phyloP scores from a whole-genome alignment of 2,329 filamentous ascomycete genomes.

The Albophoma yamanashiensis region DNA sequence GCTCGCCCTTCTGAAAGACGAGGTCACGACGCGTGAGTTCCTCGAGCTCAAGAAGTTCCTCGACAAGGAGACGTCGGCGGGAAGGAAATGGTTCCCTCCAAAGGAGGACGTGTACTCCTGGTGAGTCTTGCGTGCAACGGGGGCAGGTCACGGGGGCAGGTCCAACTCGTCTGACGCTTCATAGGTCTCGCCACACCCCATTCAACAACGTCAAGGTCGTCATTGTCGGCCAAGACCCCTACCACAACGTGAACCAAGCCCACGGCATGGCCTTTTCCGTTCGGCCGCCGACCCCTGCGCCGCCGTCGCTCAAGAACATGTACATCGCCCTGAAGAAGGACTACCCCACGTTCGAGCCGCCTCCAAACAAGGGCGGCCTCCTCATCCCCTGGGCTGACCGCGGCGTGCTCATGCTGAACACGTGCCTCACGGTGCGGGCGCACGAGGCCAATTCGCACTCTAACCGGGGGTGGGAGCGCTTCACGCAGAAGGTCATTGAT shows the following conservation, averaged over 20 bases:
- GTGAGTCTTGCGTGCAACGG: slow-evolving; percentile 35
- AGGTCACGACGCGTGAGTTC: slow-evolving; percentile 69
- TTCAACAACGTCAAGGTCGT: slow-evolving; percentile 83
- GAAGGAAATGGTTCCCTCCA: slow-evolving; percentile 79
- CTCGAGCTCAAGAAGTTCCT: slow-evolving; percentile 82
- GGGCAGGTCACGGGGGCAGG: no score
- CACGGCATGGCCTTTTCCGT: slow-evolving; percentile 96
- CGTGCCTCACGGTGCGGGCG: slow-evolving; percentile 84
- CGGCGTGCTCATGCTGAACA: slow-evolving; percentile 88
- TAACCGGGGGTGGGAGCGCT: slow-evolving; percentile 81
- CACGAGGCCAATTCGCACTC: slow-evolving; percentile 81
- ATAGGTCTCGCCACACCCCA: slow-evolving; percentile 86
- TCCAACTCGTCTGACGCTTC: not conserved
- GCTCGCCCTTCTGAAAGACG: slow-evolving; percentile 81
- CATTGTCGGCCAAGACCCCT: slow-evolving; percentile 92
- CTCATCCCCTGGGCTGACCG: slow-evolving; percentile 90
- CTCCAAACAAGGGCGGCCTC: slow-evolving; percentile 68
- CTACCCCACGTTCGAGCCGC: slow-evolving; percentile 68
- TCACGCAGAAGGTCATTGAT: slow-evolving; percentile 89
- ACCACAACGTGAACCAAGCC: slow-evolving; percentile 91
- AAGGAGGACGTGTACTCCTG: slow-evolving; percentile 88
- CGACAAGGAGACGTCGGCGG: slow-evolving; percentile 60
- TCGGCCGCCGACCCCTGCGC: slow-evolving; percentile 75
- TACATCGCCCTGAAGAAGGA: slow-evolving; percentile 81
- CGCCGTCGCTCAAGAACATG: slow-evolving; percentile 88